Percentiles rank a stretch among this genome's conserved stretches.
Evolutionary conservation across 2,329 filamentous ascomycete genomes (phyloP).

Genomic region (Calonectria multiphialidica): DNA sequence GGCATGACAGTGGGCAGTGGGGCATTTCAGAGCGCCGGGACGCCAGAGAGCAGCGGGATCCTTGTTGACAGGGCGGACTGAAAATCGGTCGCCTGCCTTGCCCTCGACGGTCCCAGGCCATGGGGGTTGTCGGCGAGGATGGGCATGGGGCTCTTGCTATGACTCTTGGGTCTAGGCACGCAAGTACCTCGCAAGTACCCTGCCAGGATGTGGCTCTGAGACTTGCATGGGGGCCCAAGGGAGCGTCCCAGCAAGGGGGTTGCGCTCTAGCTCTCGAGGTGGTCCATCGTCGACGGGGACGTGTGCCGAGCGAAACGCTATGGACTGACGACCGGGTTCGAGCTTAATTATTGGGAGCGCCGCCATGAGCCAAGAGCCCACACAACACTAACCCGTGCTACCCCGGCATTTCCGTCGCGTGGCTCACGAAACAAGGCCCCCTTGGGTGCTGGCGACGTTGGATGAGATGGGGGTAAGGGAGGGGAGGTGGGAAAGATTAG

Average conservation of each 20-base stretch:
- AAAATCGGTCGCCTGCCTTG: slow-evolving; percentile 30
- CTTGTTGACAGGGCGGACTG: slow-evolving; percentile 46
- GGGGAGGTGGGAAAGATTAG: background rate
- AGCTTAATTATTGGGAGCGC: slow-evolving; percentile 47
- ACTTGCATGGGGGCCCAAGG: slow-evolving; percentile 34
- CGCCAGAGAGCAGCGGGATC: slow-evolving; percentile 37
- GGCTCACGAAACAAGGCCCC: slow-evolving; percentile 31
- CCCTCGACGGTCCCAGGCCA: slow-evolving; percentile 13
- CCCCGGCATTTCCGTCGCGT: slow-evolving; percentile 45
- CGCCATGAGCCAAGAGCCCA: slow-evolving; percentile 31
- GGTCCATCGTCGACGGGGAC: slow-evolving; percentile 35
- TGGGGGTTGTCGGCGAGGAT: too few relatives aligned
- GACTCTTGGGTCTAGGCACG: slow-evolving; percentile 5
- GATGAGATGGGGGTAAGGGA: background rate
- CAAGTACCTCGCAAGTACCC: slow-evolving; percentile 42
- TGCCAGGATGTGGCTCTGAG: slow-evolving; percentile 29
- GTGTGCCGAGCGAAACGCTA: slow-evolving; percentile 42
- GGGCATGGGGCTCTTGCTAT: slow-evolving; percentile 18
- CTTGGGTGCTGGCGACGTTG: slow-evolving; percentile 8
- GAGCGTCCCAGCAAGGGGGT: slow-evolving; percentile 10
- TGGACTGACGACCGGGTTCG: slow-evolving; percentile 44
- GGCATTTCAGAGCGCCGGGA: slow-evolving; percentile 39
- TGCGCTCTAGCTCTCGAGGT: slow-evolving; percentile 20
- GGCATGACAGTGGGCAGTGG: slow-evolving; percentile 44
- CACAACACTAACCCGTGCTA: slow-evolving; percentile 31